Percentiles rank a stretch among this genome's conserved stretches.
Conservation (phyloP, 2,329 filamentous ascomycete genomes). For the Pseudocercospora musae region DNA sequence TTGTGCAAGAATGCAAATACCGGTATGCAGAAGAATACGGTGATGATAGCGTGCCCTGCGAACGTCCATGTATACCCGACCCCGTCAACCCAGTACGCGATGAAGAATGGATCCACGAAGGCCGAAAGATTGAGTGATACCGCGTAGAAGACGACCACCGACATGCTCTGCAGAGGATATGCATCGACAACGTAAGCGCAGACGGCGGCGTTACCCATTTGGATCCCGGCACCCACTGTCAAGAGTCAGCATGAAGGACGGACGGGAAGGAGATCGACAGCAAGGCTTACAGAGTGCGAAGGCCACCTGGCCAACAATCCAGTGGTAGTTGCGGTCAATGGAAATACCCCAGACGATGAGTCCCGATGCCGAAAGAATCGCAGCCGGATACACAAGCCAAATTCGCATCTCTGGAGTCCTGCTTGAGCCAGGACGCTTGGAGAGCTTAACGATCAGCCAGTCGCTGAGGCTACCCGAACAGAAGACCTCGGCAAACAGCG, state of each 20-base stretch:
- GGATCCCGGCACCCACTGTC: slow-evolving; percentile 18
- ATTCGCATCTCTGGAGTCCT: slow-evolving; percentile 20
- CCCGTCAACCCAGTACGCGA: slow-evolving; percentile 17
- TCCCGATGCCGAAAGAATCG: slow-evolving; percentile 13
- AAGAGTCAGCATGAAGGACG: slow-evolving; percentile 6
- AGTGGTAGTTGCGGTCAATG: slow-evolving; percentile 19
- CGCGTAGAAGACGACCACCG: slow-evolving; percentile 20
- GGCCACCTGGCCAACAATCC: slow-evolving; percentile 21
- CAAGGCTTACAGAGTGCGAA: slow-evolving; percentile 17
- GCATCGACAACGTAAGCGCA: slow-evolving; percentile 19
- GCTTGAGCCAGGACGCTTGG: slow-evolving; percentile 7
- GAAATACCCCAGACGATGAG: slow-evolving; percentile 19
- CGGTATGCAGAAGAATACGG: slow-evolving; percentile 18
- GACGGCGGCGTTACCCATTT: slow-evolving; percentile 22
- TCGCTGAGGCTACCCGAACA: slow-evolving; percentile 19
- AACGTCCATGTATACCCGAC: slow-evolving; percentile 21
- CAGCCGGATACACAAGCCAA: slow-evolving; percentile 19
- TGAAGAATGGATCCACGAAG: slow-evolving; percentile 22
- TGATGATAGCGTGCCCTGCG: slow-evolving; percentile 19
- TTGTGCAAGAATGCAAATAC: slow-evolving; percentile 16
- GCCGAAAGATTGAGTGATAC: slow-evolving; percentile 20
- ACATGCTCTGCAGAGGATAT: slow-evolving; percentile 22
- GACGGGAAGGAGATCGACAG: background rate
- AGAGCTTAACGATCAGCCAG: slow-evolving; percentile 20
- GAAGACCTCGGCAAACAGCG: slow-evolving; percentile 18